Base-by-base conservation (phyloP, 495 filamentous ascomycete genomes). In the Beverwykella pulmonaria region DNA sequence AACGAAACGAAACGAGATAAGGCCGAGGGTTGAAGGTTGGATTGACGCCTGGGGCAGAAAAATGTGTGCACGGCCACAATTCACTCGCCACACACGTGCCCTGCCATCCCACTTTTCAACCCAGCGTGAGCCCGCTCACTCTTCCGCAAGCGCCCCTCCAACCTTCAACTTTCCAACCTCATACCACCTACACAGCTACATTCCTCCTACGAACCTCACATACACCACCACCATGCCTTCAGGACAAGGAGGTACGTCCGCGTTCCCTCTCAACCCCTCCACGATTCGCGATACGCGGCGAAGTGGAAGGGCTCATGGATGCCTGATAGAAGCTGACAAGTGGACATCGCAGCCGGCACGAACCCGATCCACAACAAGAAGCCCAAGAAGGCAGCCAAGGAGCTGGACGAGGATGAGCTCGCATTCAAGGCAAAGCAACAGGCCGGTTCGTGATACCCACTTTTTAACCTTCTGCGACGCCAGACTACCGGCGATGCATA, bases 361-460 rank as follows among this genome's bases (percentile, higher is more conserved):
- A 77, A 78, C 58, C 75, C 76, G 1, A 74, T 77, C 61, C 75
- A 77, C 74, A 77, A 77, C 73, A 77, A 79, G 66, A 76, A 77
- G 75, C 69, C 73, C 30, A 77, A 77, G 69, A 77, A 77, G 73
- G 22, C 55, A 53, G 53, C 44, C 30, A 68, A 68, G 56, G 65
- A 68, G 54, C 54, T 69, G 49, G 76, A 79, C 47, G 76, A 79
- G 62, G 75, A 77, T 23, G 75, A 78, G 41, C 61, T 72, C 48
- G 75, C 74, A 12, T 76, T 70, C 76, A 74, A 77, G 66, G 50
- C 53, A 12, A 78, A 78, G 75, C 73, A 75, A 54, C 54, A 64
- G 27, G 75, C 75, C 32, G 75, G 75, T 77, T 59, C 48, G 66
- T 68, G 1, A 19, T n/a, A n/a, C n/a, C n/a, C 15, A 34, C 15